Conservation (phyloP, 768 basidiomycete species). For the Crassisporium funariophilum region DNA sequence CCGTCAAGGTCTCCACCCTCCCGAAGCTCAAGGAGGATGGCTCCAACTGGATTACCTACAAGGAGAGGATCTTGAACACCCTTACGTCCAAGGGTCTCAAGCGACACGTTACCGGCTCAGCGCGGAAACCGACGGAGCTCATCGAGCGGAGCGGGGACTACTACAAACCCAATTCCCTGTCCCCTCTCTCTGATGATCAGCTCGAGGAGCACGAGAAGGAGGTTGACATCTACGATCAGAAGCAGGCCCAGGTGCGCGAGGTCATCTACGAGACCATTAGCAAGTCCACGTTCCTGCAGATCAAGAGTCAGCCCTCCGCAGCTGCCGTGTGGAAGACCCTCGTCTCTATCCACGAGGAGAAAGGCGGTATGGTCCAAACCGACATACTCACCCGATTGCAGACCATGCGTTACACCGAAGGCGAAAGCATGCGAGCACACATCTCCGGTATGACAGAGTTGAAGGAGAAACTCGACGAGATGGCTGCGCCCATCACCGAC, state of each 20-base stretch:
- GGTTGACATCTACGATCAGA: constrained; percentile 22
- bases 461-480: constrained; percentile 33
- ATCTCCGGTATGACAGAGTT: constrained; percentile 16
- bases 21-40: constrained; percentile 28
- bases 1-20: constrained; percentile 22
- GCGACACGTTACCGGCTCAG: constrained; percentile 24
- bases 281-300: no score
- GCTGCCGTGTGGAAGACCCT: constrained; percentile 24
- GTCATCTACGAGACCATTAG: no score
- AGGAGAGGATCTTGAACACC: constrained; percentile 22
- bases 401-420: constrained; percentile 17
- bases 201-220: constrained; percentile 18
- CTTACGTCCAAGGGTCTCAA: constrained; percentile 26
- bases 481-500: constrained; percentile 7
- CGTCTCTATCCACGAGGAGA: constrained; percentile 20
- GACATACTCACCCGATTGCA: constrained; percentile 23
- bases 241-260: constrained; percentile 25
- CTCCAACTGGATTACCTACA: constrained; percentile 34
- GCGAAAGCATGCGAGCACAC: constrained; percentile 18
- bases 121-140: constrained; percentile 15
- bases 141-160: constrained; percentile 12
- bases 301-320: constrained; percentile 22
- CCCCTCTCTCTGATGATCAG: constrained; percentile 16
- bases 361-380: constrained; percentile 19
- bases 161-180: constrained; percentile 7